Evolutionary conservation across 2,329 filamentous ascomycete species (phyloP).

Genomic region (Stagonosporopsis cucurbitacearum): DNA sequence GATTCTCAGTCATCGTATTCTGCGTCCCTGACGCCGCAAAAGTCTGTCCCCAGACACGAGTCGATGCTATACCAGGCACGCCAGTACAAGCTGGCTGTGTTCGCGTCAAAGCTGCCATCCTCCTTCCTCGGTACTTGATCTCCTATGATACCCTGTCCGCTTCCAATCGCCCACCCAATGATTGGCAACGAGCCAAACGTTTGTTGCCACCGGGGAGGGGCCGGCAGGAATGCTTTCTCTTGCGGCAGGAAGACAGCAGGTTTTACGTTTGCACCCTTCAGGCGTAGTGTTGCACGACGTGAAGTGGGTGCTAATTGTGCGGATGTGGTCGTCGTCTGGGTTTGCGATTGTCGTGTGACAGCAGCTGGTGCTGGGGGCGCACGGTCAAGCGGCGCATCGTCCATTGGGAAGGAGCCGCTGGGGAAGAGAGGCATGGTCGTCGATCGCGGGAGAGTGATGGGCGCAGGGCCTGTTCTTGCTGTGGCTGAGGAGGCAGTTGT

Average conservation of each 20-base stretch:
- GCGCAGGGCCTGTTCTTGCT: slow-evolving; percentile 27
- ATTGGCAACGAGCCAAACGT: slow-evolving; percentile 58
- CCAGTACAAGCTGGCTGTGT: slow-evolving; percentile 67
- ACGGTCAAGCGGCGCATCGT: slow-evolving; percentile 22
- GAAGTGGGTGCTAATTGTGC: slow-evolving; percentile 29
- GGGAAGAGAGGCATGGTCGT: slow-evolving; percentile 25
- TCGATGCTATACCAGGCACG: slow-evolving; percentile 65
- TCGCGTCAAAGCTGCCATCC: slow-evolving; percentile 78
- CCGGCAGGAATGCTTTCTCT: slow-evolving; percentile 57
- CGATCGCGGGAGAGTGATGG: slow-evolving; percentile 24
- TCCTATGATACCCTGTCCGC: slow-evolving; percentile 69
- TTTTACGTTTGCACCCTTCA: slow-evolving; percentile 46
- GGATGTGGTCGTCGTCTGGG: slow-evolving; percentile 27
- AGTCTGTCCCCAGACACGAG: slow-evolving; percentile 62
- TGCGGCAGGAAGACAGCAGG: slow-evolving; percentile 51
- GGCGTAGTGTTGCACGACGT: slow-evolving; percentile 33
- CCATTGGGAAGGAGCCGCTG: slow-evolving; percentile 34
- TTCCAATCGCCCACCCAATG: slow-evolving; percentile 54
- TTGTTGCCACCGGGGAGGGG: slow-evolving; percentile 50
- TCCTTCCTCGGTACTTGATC: slow-evolving; percentile 76
- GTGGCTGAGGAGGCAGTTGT: slow-evolving; percentile 51
- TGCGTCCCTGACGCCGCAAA: slow-evolving; percentile 65
- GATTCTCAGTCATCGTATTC: slow-evolving; percentile 47
- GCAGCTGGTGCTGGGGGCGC: slow-evolving; percentile 18
- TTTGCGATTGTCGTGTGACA: slow-evolving; percentile 45